phyloP scores from a whole-genome alignment of 805 yeast genomes.

The Pichia paraexigua region DNA sequence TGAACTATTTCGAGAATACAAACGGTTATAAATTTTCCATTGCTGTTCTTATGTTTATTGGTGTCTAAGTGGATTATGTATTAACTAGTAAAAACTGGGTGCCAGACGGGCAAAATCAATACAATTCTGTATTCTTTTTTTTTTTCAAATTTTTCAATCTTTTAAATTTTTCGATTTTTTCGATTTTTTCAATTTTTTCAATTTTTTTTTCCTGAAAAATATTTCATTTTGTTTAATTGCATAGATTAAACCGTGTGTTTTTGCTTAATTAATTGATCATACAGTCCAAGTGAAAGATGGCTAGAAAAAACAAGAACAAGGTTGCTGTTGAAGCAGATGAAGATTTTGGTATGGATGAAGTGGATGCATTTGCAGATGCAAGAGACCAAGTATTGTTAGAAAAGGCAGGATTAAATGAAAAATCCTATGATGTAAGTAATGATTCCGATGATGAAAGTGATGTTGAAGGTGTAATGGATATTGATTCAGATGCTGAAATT shows the following conservation, averaged over 20 bases:
- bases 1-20: too few relatives aligned
- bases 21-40: too few relatives aligned
- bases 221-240: neutral
- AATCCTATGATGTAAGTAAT: slow-evolving; percentile 28
- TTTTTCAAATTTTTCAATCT: too few relatives aligned
- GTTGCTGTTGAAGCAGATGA: slow-evolving; percentile 8
- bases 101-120: too few relatives aligned
- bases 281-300: slow-evolving; percentile 4
- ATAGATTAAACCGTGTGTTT: neutral
- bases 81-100: too few relatives aligned
- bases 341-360: slow-evolving; percentile 51
- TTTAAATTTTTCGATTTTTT: too few relatives aligned
- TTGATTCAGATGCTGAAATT: slow-evolving; percentile 27
- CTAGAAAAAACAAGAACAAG: slow-evolving; percentile 5
- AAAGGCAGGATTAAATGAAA: slow-evolving; percentile 41
- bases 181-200: too few relatives aligned
- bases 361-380: slow-evolving; percentile 58
- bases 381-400: slow-evolving; percentile 50
- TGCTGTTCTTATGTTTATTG: too few relatives aligned
- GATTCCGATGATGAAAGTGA: slow-evolving; percentile 24
- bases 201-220: neutral
- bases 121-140: too few relatives aligned
- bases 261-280: neutral
- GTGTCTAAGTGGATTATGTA: too few relatives aligned
- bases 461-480: slow-evolving; percentile 31